Percentiles rank a stretch among this genome's conserved stretches.
Conservation (phyloP, 1,139 yeast species). For the Nematodospora anomalae region DNA sequence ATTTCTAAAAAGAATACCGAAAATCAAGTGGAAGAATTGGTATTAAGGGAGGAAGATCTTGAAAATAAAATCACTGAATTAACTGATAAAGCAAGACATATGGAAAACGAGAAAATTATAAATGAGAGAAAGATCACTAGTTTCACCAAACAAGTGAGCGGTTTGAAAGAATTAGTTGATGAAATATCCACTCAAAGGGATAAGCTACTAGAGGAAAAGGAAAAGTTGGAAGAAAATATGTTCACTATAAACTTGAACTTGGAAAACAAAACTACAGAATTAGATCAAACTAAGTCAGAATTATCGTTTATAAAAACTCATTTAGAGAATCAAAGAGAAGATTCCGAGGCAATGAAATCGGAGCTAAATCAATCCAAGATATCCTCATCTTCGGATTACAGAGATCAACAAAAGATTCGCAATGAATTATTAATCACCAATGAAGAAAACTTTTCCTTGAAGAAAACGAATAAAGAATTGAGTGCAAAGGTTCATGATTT, state of each 20-base stretch:
- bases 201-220: constrained; percentile 47
- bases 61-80: constrained; percentile 44
- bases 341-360: constrained; percentile 31
- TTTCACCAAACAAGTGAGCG: constrained; percentile 50
- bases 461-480: constrained; percentile 38
- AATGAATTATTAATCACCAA: constrained; percentile 39
- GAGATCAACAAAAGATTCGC: constrained; percentile 40
- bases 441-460: constrained; percentile 46
- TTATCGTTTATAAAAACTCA: constrained; percentile 36
- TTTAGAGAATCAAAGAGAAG: constrained; percentile 35
- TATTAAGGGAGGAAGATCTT: constrained; percentile 53
- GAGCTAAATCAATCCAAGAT: constrained; percentile 39
- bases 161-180: constrained; percentile 52
- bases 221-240: constrained; percentile 47
- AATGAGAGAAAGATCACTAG: constrained; percentile 49
- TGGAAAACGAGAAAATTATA: constrained; percentile 44
- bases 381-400: constrained; percentile 30
- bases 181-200: constrained; percentile 54
- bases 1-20: constrained; percentile 51
- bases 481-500: constrained; percentile 31
- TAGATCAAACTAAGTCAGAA: constrained; percentile 33
- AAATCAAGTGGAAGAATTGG: constrained; percentile 49
- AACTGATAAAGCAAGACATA: constrained; percentile 46
- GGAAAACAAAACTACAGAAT: constrained; percentile 40
- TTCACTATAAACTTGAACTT: constrained; percentile 43